A percentile compares a stretch with the other conserved stretches of the same genome.
Conservation (phyloP, 495 filamentous ascomycete species). For the Filosporella fistucella region DNA sequence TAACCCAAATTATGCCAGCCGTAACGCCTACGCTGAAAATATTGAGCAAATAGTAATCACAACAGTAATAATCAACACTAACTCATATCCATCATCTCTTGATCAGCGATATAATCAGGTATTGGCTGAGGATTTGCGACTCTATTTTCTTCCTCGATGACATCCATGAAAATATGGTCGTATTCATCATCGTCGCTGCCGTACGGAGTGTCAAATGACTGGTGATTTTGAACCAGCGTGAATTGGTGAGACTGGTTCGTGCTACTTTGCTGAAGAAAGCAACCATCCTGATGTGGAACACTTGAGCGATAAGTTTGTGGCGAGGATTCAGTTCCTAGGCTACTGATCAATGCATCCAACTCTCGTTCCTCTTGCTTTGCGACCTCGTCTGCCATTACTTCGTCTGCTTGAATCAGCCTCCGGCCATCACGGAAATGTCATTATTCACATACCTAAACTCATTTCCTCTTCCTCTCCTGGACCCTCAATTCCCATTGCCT, state of each 20-base stretch:
- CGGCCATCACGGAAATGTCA: neutral
- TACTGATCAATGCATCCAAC: slow-evolving; percentile 48
- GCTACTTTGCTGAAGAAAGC: too few species aligned
- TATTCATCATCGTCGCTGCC: slow-evolving; percentile 44
- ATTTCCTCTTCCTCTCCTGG: slow-evolving; percentile 45
- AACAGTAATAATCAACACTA: slow-evolving; percentile 2
- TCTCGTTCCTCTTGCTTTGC: slow-evolving; percentile 52
- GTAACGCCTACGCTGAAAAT: slow-evolving; percentile 22
- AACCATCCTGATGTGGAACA: too few species aligned
- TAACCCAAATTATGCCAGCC: slow-evolving; percentile 3
- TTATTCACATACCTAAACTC: slow-evolving; percentile 2
- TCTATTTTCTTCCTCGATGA: slow-evolving; percentile 32
- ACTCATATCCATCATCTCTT: slow-evolving; percentile 24
- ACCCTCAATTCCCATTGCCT: slow-evolving; percentile 24
- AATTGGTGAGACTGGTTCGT: too few species aligned
- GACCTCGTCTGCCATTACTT: slow-evolving; percentile 38
- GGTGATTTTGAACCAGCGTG: too few species aligned
- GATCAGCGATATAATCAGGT: slow-evolving; percentile 15
- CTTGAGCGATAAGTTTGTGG: too few species aligned
- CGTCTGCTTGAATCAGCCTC: slow-evolving; percentile 15
- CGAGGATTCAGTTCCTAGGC: too few species aligned
- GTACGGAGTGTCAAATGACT: slow-evolving; percentile 23
- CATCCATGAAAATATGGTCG: slow-evolving; percentile 54
- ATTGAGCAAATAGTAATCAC: neutral
- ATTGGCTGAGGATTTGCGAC: slow-evolving; percentile 2